These are phyloP conservation scores for Cercospora zeae-maydis DNA, from an alignment of 2,329 filamentous ascomycete genomes.

Conservation along the genomic window DNA sequence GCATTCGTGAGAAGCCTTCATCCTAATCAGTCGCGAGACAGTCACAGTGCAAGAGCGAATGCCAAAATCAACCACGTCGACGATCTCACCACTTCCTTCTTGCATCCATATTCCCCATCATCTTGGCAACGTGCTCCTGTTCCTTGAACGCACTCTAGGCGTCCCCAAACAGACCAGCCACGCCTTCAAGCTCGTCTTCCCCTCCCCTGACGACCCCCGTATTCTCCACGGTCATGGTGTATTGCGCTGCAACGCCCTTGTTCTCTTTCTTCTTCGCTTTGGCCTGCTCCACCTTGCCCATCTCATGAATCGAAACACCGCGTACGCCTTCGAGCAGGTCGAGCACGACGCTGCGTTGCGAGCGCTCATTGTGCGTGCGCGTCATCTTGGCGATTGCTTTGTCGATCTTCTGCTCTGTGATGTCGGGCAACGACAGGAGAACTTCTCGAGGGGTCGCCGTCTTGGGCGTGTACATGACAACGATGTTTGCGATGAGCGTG, in stretches of 20 bases:
- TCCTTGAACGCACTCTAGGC: constrained; percentile 9
- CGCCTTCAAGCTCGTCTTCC: constrained; percentile 42
- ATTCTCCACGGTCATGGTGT: constrained; percentile 43
- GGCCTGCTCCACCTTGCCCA: constrained; percentile 67
- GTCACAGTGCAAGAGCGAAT: not conserved
- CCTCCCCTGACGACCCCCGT: constrained; percentile 39
- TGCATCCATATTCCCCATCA: constrained; percentile 3
- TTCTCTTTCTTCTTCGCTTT: constrained; percentile 30
- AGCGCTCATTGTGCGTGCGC: constrained; percentile 53
- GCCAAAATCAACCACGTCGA: not conserved
- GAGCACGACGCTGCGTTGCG: constrained; percentile 76
- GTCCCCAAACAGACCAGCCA: constrained; percentile 46
- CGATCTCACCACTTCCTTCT: not conserved
- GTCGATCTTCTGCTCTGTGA: constrained; percentile 64
- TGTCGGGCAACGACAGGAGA: constrained; percentile 74
- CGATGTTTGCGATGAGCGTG: constrained; percentile 78
- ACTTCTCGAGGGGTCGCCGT: constrained; percentile 70
- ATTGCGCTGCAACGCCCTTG: constrained; percentile 30
- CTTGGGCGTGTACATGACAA: constrained; percentile 68
- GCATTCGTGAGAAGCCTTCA: not conserved
- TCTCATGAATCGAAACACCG: constrained; percentile 87
- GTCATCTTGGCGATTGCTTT: constrained; percentile 44
- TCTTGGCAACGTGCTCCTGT: constrained; percentile 2
- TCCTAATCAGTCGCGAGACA: not conserved
- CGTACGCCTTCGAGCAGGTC: constrained; percentile 82